Evolutionary conservation across 2,329 filamentous ascomycete species (phyloP).

Genomic region (Paraconiothyrium sp.): DNA sequence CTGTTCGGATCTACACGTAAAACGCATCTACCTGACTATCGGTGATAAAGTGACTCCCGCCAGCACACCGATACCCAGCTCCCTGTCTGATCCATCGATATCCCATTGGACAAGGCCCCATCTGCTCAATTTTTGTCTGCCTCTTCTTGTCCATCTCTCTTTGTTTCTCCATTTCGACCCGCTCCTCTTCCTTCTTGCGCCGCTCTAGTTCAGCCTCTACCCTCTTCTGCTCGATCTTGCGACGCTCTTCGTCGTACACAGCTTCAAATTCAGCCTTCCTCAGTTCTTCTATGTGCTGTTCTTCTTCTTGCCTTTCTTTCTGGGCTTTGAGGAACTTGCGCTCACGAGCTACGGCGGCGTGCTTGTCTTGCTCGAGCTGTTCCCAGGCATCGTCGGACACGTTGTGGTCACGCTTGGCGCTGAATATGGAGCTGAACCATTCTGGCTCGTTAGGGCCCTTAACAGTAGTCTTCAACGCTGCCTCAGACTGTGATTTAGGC

Average conservation of each 20-base stretch:
- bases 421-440: constrained; percentile 25
- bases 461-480: neutral
- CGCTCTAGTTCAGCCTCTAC: constrained; percentile 32
- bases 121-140: constrained; percentile 58
- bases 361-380: constrained; percentile 64
- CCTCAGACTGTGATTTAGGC: neutral
- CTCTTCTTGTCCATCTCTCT: too few species aligned
- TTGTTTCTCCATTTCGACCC: constrained; percentile 51
- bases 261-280: constrained; percentile 42
- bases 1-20: constrained; percentile 1
- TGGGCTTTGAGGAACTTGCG: constrained; percentile 50
- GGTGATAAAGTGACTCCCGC: constrained; percentile 65
- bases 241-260: constrained; percentile 36
- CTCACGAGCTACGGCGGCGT: constrained; percentile 42
- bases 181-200: constrained; percentile 37
- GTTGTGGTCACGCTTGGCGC: constrained; percentile 60
- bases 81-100: constrained; percentile 69
- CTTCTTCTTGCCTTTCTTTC: constrained; percentile 33
- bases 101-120: constrained; percentile 67
- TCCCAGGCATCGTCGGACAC: constrained; percentile 70
- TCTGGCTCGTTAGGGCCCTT: constrained; percentile 10
- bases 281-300: constrained; percentile 33
- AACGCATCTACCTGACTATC: constrained; percentile 38
- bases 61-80: constrained; percentile 70
- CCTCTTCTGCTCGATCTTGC: constrained; percentile 28